These are phyloP conservation scores for Phalaenopsis hybrid DNA, from an alignment of 116 monocot species.

Conservation along the genomic window DNA sequence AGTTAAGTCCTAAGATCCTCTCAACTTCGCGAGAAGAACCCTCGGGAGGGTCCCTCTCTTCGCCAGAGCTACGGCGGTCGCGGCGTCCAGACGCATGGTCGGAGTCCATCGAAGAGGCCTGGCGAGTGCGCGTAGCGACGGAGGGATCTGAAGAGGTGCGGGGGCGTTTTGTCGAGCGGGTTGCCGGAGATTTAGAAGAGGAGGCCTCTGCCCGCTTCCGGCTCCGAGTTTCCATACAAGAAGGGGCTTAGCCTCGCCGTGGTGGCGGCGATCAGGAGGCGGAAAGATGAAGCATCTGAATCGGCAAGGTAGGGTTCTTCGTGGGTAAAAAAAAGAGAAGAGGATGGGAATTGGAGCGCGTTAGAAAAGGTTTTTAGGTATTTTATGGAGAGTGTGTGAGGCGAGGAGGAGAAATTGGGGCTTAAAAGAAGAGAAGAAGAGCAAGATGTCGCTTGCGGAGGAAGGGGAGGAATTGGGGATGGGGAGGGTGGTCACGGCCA, in stretches of 20 bases:
- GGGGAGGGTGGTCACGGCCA: background rate
- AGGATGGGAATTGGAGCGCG: background rate
- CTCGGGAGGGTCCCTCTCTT: conserved; percentile 46
- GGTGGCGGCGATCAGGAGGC: conserved; percentile 37
- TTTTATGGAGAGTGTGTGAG: background rate
- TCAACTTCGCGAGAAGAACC: conserved; percentile 44
- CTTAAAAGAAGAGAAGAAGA: background rate
- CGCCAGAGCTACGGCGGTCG: conserved; percentile 40
- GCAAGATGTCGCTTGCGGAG: background rate
- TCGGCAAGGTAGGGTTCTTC: background rate
- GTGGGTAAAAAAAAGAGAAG: background rate
- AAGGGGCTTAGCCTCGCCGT: conserved; percentile 20
- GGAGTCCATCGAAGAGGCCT: conserved; percentile 15
- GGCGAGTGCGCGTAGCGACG: conserved; percentile 38
- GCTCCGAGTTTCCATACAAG: conserved; percentile 99
- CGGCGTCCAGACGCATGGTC: conserved; percentile 11
- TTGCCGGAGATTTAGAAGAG: conserved; percentile 35
- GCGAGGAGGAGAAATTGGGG: background rate
- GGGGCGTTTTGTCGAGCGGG: conserved; percentile 65
- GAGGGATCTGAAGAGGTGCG: conserved; percentile 26
- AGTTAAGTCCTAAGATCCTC: conserved; percentile 43
- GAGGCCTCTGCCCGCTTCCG: conserved; percentile 99
- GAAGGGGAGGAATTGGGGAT: background rate
- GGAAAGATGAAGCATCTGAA: conserved; percentile 11
- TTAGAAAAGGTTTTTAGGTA: background rate